A percentile compares a stretch with the other conserved stretches of the same genome.
These are phyloP conservation scores for Aciculosporium take DNA, from an alignment of 2,329 filamentous ascomycete species.

Conservation along the genomic window DNA sequence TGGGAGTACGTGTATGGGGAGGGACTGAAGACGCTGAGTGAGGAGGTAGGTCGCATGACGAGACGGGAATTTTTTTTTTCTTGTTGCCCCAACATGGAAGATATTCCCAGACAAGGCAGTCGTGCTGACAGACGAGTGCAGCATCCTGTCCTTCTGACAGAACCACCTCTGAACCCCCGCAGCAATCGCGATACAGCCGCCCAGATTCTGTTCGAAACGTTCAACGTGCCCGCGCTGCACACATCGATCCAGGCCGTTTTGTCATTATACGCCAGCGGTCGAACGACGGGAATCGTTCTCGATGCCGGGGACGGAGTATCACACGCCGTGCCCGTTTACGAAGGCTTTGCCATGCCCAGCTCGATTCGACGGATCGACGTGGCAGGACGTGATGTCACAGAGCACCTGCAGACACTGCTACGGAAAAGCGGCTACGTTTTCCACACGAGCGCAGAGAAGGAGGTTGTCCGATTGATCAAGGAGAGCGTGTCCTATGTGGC, in stretches of 20 bases:
- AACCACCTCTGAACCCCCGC: conserved; percentile 88
- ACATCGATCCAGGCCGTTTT: conserved; percentile 95
- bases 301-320: conserved; percentile 94
- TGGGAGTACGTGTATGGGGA: conserved; percentile 97
- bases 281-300: conserved; percentile 89
- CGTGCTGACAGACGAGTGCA: conserved; percentile 21
- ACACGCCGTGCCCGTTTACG: conserved; percentile 92
- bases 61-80: background rate
- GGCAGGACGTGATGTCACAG: conserved; percentile 88
- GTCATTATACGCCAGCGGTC: conserved; percentile 86
- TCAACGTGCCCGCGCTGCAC: conserved; percentile 93
- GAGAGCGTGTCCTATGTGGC: conserved; percentile 89
- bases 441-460: conserved; percentile 96
- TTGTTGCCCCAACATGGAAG: background rate
- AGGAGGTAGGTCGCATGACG: conserved; percentile 51
- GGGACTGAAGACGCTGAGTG: conserved; percentile 88
- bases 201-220: conserved; percentile 96
- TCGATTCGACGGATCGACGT: conserved; percentile 94
- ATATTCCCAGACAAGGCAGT: background rate
- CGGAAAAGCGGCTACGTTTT: conserved; percentile 89
- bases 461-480: conserved; percentile 95
- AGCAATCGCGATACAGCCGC: conserved; percentile 92
- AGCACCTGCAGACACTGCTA: conserved; percentile 80
- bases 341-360: conserved; percentile 92
- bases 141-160: conserved; percentile 92